These are phyloP conservation scores for Serpula lacrymans DNA, from an alignment of 768 basidiomycete species.

Conservation along the genomic window DNA sequence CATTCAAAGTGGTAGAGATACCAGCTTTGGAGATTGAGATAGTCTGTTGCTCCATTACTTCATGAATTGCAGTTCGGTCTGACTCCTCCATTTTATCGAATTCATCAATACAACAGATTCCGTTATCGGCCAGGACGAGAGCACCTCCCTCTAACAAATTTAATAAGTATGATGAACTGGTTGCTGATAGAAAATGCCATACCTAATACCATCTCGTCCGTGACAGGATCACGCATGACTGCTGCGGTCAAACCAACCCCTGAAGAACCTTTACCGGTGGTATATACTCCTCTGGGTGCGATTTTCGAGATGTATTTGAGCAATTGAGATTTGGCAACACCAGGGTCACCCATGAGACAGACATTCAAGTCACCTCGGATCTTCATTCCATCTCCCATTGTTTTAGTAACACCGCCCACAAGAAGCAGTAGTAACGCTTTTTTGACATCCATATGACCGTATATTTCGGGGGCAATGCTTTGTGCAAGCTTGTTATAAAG, in stretches of 20 bases:
- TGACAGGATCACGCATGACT: slow-evolving; percentile 98
- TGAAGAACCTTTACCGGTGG: slow-evolving; percentile 97
- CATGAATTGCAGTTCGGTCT: slow-evolving; percentile 97
- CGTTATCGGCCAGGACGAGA: slow-evolving; percentile 98
- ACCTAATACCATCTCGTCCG: slow-evolving; percentile 99
- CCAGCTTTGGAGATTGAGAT: slow-evolving; percentile 99
- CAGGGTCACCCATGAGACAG: slow-evolving; percentile 99
- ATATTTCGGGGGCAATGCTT: slow-evolving; percentile 98
- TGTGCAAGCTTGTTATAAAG: slow-evolving; percentile 85
- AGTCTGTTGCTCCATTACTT: slow-evolving; percentile 99
- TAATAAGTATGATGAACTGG: background rate
- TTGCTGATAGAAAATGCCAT: slow-evolving; percentile 25
- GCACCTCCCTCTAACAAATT: slow-evolving; percentile 86
- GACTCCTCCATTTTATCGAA: slow-evolving; percentile 99
- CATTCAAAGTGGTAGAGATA: slow-evolving; percentile 97
- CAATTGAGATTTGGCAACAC: slow-evolving; percentile 96
- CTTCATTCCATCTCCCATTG: slow-evolving; percentile 96
- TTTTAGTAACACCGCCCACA: slow-evolving; percentile 95
- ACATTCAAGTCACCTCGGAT: slow-evolving; percentile 97
- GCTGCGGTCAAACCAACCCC: slow-evolving; percentile 98
- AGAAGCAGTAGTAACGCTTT: slow-evolving; percentile 90
- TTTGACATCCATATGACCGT: slow-evolving; percentile 96
- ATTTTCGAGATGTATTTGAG: slow-evolving; percentile 99
- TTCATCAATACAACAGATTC: slow-evolving; percentile 99
- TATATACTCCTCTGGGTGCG: slow-evolving; percentile 96